Evolutionary conservation across 768 basidiomycete species (phyloP).

Genomic region (Boletus speciosus): DNA sequence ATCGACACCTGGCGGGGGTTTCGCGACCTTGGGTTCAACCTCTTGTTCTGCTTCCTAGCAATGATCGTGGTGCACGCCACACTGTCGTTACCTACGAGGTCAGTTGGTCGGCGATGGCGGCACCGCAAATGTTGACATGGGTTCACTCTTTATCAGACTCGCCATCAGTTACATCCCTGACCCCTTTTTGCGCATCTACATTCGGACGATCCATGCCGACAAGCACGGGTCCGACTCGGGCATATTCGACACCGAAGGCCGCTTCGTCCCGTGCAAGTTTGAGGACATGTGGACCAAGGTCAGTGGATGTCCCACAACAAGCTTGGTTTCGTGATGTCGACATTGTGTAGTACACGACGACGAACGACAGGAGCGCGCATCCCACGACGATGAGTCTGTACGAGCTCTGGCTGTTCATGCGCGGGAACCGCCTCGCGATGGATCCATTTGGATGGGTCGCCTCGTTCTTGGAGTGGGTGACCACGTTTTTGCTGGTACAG

Average conservation of each 20-base stretch:
- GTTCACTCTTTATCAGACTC: slow-evolving; percentile 8
- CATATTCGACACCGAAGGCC: slow-evolving; percentile 39
- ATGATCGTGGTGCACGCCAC: slow-evolving; percentile 33
- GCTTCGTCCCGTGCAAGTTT: slow-evolving; percentile 40
- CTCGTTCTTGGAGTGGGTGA: slow-evolving; percentile 37
- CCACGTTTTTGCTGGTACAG: slow-evolving; percentile 40
- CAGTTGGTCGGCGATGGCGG: not conserved
- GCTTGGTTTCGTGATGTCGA: not conserved
- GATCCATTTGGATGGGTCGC: slow-evolving; percentile 38
- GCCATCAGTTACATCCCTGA: slow-evolving; percentile 34
- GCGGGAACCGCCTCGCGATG: slow-evolving; percentile 32
- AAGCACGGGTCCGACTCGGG: slow-evolving; percentile 46
- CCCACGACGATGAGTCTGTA: slow-evolving; percentile 26
- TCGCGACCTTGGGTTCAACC: slow-evolving; percentile 40
- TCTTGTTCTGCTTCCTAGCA: slow-evolving; percentile 35
- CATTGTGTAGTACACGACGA: slow-evolving; percentile 12
- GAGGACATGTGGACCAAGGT: slow-evolving; percentile 44
- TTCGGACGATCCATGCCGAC: slow-evolving; percentile 33
- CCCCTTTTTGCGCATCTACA: slow-evolving; percentile 39
- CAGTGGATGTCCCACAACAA: not conserved
- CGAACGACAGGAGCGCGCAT: slow-evolving; percentile 4
- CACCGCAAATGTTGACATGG: not conserved
- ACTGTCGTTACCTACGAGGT: slow-evolving; percentile 37
- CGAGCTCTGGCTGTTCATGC: slow-evolving; percentile 31
- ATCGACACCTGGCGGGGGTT: slow-evolving; percentile 41